Base-by-base conservation (phyloP, 202 grass and related monocot species). In the Schoenoplectus tabernaemontani region DNA sequence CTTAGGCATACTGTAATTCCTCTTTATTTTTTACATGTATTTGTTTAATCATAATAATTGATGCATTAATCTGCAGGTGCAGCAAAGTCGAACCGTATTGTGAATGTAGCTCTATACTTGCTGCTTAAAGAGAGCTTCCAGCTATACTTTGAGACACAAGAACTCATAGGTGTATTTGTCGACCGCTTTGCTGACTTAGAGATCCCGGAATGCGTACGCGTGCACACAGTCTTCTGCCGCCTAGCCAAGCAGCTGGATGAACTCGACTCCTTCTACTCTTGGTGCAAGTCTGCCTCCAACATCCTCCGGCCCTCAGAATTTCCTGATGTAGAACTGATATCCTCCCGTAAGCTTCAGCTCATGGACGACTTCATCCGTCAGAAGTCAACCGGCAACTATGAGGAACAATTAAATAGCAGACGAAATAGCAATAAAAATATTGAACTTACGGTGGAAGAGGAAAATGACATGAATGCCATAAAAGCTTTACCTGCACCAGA, bases 71-170 rank as follows among this genome's bases (percentile, higher is more conserved):
- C 23, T 3, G 36, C 81, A 94, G 91, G 96, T 36, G 88, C 88
- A 17, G 90, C 96, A 24, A 96, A 73, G 85, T 7, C 80, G 17
- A 95, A 93, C 76, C n/a, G 85, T 19, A 86, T 99, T 63, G 92
- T 99, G 78, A 48, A 78, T 47, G 92, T 88, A 64, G 89, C 92
- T n/a, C 79, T 96, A 42, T 86, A 83, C 72, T 85, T 85, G 38
- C 37, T 96, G 81, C 89, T 96, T 62, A 99, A 91, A 84, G 96
- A 99, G 70, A 99, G 96, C 85, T 88, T 85, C 84, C 92, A 93
- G 72, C 74, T 96, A 11, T 93, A 99, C 81, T 84, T 76, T 58
- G 96, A 99, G 67, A 79, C 92, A 2, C 83, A 82, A n/a, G 90
- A 92, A 70, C 84, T 78, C 67, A 88, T 88, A 70, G 86, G 48